phyloP scores from a whole-genome alignment of 2,329 filamentous ascomycete species.

The Penicillium sp. region DNA sequence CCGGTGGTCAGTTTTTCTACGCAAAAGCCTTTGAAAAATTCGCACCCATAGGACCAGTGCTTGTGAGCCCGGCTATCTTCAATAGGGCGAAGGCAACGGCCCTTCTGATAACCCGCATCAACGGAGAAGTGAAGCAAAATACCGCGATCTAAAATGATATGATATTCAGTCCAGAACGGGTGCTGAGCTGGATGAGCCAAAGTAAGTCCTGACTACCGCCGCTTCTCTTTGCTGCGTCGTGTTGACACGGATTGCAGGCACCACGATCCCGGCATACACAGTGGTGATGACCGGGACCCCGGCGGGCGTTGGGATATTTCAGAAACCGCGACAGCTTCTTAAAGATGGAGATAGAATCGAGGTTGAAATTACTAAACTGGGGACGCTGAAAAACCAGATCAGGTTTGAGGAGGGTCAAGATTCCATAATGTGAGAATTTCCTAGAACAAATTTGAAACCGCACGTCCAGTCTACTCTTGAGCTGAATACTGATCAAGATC shows the following conservation, averaged over 20 bases:
- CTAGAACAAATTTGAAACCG: too few relatives aligned
- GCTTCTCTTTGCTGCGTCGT: neutral
- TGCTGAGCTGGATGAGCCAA: slow-evolving; percentile 26
- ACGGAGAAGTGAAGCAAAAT: slow-evolving; percentile 37
- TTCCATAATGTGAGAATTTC: too few relatives aligned
- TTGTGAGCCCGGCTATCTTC: slow-evolving; percentile 30
- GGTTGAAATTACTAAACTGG: too few relatives aligned
- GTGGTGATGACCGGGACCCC: slow-evolving; percentile 42
- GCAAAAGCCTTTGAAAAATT: slow-evolving; percentile 39
- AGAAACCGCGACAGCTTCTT: slow-evolving; percentile 6
- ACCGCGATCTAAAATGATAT: slow-evolving; percentile 32
- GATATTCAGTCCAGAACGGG: slow-evolving; percentile 34
- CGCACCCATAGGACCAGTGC: slow-evolving; percentile 34
- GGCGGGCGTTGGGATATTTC: slow-evolving; percentile 23
- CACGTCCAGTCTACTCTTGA: too few relatives aligned
- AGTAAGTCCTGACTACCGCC: slow-evolving; percentile 2
- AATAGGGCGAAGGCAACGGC: slow-evolving; percentile 28
- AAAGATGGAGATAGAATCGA: slow-evolving; percentile 16
- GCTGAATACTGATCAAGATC: too few relatives aligned
- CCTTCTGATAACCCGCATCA: slow-evolving; percentile 30
- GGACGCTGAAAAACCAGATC: too few relatives aligned
- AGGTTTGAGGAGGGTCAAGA: too few relatives aligned
- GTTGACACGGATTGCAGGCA: slow-evolving; percentile 23
- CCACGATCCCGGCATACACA: slow-evolving; percentile 36
- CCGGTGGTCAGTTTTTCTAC: slow-evolving; percentile 37